Evolutionary conservation across 495 filamentous ascomycete species (phyloP).

Genomic region (Hypoxylon perforatum): DNA sequence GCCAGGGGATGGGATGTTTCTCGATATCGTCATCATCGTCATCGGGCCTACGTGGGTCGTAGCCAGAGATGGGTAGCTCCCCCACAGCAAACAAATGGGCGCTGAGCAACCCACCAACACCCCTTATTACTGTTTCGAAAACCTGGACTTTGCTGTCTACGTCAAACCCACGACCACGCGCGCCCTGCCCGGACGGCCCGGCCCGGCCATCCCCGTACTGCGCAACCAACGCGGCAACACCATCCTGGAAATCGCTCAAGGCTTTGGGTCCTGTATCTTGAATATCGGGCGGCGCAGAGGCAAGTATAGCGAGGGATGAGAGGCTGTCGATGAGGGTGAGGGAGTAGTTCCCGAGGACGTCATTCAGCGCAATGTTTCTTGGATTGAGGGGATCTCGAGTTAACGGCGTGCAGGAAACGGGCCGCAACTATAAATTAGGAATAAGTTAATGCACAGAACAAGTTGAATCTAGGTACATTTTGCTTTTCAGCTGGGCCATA

Average conservation of each 20-base stretch:
- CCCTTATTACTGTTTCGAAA: slow-evolving; percentile 96
- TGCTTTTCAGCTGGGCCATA: background rate
- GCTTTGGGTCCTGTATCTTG: slow-evolving; percentile 67
- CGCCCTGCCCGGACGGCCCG: slow-evolving; percentile 75
- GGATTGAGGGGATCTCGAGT: slow-evolving; percentile 84
- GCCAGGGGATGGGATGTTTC: slow-evolving; percentile 73
- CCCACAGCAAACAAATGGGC: slow-evolving; percentile 93
- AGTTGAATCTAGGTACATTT: slow-evolving; percentile 1
- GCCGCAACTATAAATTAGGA: slow-evolving; percentile 68
- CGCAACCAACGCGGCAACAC: slow-evolving; percentile 79
- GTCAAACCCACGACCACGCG: slow-evolving; percentile 86
- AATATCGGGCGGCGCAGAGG: slow-evolving; percentile 69
- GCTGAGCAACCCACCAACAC: slow-evolving; percentile 89
- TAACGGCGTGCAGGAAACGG: slow-evolving; percentile 84
- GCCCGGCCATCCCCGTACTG: slow-evolving; percentile 87
- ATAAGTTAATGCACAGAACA: slow-evolving; percentile 15
- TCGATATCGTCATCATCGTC: slow-evolving; percentile 49
- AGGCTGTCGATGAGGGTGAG: slow-evolving; percentile 94
- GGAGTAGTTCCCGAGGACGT: slow-evolving; percentile 96
- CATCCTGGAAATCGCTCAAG: slow-evolving; percentile 80
- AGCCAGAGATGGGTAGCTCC: slow-evolving; percentile 84
- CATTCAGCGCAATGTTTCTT: slow-evolving; percentile 87
- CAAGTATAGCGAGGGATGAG: slow-evolving; percentile 90
- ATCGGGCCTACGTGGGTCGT: slow-evolving; percentile 60
- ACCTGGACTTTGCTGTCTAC: slow-evolving; percentile 98